These are phyloP conservation scores for Colletotrichum lentis DNA, from an alignment of 2,329 filamentous ascomycete species.

Conservation along the genomic window DNA sequence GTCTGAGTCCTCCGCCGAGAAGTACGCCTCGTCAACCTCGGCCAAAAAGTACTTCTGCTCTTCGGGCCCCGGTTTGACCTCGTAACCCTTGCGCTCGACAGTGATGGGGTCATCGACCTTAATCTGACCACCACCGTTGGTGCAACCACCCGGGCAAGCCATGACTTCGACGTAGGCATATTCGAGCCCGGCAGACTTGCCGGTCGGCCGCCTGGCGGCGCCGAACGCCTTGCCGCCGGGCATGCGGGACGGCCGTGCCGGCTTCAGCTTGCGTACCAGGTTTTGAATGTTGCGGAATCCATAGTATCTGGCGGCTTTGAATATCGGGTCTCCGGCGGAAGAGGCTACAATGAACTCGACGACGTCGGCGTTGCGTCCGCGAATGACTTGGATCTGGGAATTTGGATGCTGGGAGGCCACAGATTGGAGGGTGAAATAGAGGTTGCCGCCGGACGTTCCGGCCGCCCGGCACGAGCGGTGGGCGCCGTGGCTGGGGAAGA, in stretches of 20 bases:
- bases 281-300: slow-evolving; percentile 99
- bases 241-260: slow-evolving; percentile 78
- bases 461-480: slow-evolving; percentile 62
- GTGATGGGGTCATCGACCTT: slow-evolving; percentile 82
- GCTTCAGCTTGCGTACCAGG: slow-evolving; percentile 89
- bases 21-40: slow-evolving; percentile 88
- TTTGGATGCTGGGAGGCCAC: slow-evolving; percentile 76
- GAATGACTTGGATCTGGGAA: slow-evolving; percentile 73
- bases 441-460: slow-evolving; percentile 87
- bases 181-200: slow-evolving; percentile 64
- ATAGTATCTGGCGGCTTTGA: slow-evolving; percentile 90
- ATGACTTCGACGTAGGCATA: slow-evolving; percentile 98
- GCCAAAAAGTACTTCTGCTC: slow-evolving; percentile 89
- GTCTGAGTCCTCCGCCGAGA: slow-evolving; percentile 72
- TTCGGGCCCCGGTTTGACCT: slow-evolving; percentile 70
- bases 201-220: slow-evolving; percentile 61
- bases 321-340: slow-evolving; percentile 64
- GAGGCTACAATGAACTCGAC: slow-evolving; percentile 80
- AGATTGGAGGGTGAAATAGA: slow-evolving; percentile 82
- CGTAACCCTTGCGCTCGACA: slow-evolving; percentile 56
- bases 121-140: slow-evolving; percentile 95
- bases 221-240: slow-evolving; percentile 75
- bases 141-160: slow-evolving; percentile 98
- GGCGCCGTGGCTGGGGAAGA: slow-evolving; percentile 68
- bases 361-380: slow-evolving; percentile 90